These are phyloP conservation scores for Aphanomyces stellatus DNA, from an alignment of 352 stramenopile genomes.

Conservation along the genomic window DNA sequence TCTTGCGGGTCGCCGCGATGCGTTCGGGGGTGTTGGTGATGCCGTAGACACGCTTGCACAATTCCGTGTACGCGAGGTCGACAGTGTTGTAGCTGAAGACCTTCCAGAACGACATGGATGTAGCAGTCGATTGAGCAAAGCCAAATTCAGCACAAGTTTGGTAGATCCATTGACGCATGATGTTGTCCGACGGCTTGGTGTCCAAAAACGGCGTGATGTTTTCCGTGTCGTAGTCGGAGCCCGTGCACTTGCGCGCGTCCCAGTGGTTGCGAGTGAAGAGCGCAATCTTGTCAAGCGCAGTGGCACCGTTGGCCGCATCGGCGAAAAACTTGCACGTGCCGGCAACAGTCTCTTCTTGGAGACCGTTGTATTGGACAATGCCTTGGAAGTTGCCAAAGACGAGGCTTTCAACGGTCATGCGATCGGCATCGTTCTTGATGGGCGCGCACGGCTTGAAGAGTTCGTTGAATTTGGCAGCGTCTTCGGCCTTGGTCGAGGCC, in stretches of 20 bases:
- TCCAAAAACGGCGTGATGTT: background rate
- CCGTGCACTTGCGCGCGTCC: background rate
- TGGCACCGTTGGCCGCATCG: background rate
- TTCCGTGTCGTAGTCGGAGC: background rate
- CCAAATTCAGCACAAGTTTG: conserved; percentile 16
- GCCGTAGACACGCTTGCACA: conserved; percentile 63
- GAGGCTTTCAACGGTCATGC: background rate
- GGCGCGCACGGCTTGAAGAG: background rate
- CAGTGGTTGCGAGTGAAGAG: background rate
- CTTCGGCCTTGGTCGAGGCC: background rate
- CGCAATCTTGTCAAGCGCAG: background rate
- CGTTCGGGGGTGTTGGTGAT: conserved; percentile 38
- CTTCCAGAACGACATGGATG: background rate
- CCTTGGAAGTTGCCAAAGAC: background rate
- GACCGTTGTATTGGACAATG: conserved; percentile 5
- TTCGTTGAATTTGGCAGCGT: background rate
- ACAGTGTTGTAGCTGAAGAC: background rate
- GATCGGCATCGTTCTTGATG: background rate
- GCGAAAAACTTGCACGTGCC: background rate
- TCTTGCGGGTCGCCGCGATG: conserved; percentile 44
- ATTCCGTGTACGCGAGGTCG: conserved; percentile 27
- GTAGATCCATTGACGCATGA: background rate
- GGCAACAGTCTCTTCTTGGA: background rate
- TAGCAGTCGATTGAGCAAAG: background rate
- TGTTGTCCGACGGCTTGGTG: background rate